Evolutionary conservation across 371 early-diverging fungal species (phyloP).

Genomic region (Mucor plumbeus): DNA sequence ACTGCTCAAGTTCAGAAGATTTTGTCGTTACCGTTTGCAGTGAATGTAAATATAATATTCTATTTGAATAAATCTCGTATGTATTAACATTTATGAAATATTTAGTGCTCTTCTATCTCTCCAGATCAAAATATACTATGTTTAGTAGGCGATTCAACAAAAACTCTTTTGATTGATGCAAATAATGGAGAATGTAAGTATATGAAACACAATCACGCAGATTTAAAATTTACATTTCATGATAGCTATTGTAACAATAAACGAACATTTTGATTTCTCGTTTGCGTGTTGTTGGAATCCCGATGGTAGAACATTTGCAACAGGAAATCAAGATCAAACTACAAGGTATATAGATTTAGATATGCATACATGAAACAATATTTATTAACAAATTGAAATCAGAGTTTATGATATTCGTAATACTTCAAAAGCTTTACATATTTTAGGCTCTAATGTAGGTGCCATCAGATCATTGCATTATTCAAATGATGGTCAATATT

Average conservation of each 20-base stretch:
- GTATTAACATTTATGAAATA: neutral
- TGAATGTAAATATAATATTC: constrained; percentile 59
- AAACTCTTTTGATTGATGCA: constrained; percentile 63
- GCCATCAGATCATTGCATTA: constrained; percentile 81
- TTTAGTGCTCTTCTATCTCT: constrained; percentile 70
- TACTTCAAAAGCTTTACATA: constrained; percentile 59
- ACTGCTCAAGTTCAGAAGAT: constrained; percentile 37
- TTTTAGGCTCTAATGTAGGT: constrained; percentile 68
- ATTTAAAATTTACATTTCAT: neutral
- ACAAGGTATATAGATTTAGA: constrained; percentile 29
- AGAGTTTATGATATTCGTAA: constrained; percentile 84
- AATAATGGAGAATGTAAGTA: constrained; percentile 55
- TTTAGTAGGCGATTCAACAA: constrained; percentile 76
- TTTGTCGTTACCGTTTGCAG: constrained; percentile 63
- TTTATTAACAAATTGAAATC: neutral
- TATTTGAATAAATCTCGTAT: neutral
- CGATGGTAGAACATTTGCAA: constrained; percentile 71
- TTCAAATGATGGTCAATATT: constrained; percentile 69
- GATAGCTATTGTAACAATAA: constrained; percentile 27
- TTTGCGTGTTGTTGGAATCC: constrained; percentile 89
- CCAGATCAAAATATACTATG: constrained; percentile 71
- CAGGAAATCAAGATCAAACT: constrained; percentile 82
- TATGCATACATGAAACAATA: neutral
- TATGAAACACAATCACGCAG: neutral
- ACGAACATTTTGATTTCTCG: constrained; percentile 67